A percentile compares a stretch with the other conserved stretches of the same genome.
These are phyloP conservation scores for Chrysanthemum lavandulifolium DNA, from an alignment of 129 eudicot species.

Conservation along the genomic window DNA sequence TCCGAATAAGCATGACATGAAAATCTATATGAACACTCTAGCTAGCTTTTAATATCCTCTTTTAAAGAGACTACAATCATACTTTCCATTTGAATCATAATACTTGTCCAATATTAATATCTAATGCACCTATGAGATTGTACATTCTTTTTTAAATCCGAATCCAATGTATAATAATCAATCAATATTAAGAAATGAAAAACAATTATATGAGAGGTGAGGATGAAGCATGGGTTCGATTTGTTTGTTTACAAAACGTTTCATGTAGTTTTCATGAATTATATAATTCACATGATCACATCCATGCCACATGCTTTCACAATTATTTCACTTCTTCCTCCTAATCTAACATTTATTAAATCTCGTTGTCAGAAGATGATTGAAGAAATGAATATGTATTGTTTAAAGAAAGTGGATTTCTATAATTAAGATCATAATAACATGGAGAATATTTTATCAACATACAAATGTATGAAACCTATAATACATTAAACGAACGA, in stretches of 20 bases:
- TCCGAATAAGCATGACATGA: too few relatives aligned
- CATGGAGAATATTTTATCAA: background rate
- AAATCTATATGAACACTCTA: too few relatives aligned
- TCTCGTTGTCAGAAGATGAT: constrained; percentile 22
- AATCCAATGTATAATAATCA: constrained; percentile 8
- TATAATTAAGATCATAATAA: background rate
- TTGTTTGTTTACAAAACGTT: constrained; percentile 4
- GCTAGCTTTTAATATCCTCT: too few relatives aligned
- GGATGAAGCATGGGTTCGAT: constrained; percentile 17
- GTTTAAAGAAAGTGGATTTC: too few relatives aligned
- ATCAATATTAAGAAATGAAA: background rate
- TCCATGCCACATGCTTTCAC: constrained; percentile 19
- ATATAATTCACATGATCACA: constrained; percentile 2
- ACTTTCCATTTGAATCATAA: background rate
- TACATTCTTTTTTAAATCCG: background rate
- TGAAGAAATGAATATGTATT: background rate
- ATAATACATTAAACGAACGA: too few relatives aligned
- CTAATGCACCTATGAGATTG: background rate
- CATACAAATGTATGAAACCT: background rate
- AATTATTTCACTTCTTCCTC: constrained; percentile 17
- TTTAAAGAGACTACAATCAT: too few relatives aligned
- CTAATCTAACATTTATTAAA: background rate
- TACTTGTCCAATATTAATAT: background rate
- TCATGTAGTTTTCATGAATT: background rate
- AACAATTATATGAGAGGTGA: background rate